phyloP scores from a whole-genome alignment of 1,284 basidiomycete genomes.

The Irpex lacteus region DNA sequence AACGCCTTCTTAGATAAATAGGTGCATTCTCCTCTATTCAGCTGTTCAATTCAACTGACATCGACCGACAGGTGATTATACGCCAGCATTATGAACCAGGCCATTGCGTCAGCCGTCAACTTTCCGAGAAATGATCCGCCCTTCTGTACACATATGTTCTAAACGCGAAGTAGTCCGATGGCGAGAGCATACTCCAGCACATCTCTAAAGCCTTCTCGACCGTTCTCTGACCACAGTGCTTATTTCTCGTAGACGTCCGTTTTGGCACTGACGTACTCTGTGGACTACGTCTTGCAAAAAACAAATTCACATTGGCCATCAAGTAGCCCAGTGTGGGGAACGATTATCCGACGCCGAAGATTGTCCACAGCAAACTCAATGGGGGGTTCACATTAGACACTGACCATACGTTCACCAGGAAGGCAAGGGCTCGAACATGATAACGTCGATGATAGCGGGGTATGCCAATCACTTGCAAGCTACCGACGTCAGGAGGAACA shows the following conservation, averaged over 20 bases:
- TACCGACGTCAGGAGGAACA: background rate
- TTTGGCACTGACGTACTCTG: background rate
- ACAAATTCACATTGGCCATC: background rate
- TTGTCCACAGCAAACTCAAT: background rate
- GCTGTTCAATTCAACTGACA: background rate
- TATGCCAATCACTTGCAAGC: background rate
- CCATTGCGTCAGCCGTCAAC: background rate
- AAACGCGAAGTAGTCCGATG: background rate
- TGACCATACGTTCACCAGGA: background rate
- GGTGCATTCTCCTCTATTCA: background rate
- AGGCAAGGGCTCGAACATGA: background rate
- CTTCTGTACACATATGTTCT: background rate
- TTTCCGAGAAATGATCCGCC: background rate
- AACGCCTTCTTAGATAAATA: background rate
- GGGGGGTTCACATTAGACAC: background rate
- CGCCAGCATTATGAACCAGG: background rate
- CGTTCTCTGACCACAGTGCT: background rate
- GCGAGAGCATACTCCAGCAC: background rate
- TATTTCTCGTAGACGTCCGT: background rate
- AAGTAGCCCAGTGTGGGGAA: background rate
- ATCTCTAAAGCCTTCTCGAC: background rate
- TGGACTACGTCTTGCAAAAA: background rate
- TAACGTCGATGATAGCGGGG: background rate
- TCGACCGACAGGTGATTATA: background rate
- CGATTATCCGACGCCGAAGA: constrained; percentile 4